Percentiles rank a stretch among this genome's conserved stretches.
Evolutionary conservation across 75 land plant genomes (phyloP).

Genomic region (Isoetes taiwanensis): DNA sequence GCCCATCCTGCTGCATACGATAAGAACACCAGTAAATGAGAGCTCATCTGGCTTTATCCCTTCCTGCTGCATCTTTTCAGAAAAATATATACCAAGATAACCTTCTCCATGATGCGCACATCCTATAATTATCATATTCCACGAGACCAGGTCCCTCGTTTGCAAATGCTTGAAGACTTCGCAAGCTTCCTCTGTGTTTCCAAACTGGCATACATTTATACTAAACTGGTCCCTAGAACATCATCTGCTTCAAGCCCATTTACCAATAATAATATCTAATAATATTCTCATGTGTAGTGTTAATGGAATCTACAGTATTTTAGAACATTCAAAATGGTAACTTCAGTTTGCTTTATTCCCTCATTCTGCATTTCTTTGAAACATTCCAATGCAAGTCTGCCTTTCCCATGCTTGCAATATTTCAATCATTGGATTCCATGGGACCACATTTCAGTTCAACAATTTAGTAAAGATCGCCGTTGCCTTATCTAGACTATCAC

Average conservation of each 20-base stretch:
- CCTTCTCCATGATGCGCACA: conserved; percentile 19
- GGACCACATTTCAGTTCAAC: no score
- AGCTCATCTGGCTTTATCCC: conserved; percentile 19
- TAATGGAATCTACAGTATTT: conserved; percentile 9
- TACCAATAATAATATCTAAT: not conserved
- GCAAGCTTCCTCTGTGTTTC: conserved; percentile 12
- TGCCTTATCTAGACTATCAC: no score
- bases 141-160: conserved; percentile 13
- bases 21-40: conserved; percentile 22
- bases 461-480: no score
- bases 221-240: not conserved
- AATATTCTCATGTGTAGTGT: conserved; percentile 1
- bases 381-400: no score
- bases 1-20: conserved; percentile 32
- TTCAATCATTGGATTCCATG: no score
- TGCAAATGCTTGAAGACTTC: conserved; percentile 10
- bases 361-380: no score
- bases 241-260: not conserved
- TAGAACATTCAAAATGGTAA: conserved; percentile 3
- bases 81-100: conserved; percentile 6
- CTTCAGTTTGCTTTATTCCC: not conserved
- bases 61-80: conserved; percentile 17
- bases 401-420: no score
- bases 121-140: conserved; percentile 29
- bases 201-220: conserved; percentile 30